Evolutionary conservation across 352 stramenopile species (phyloP).

Genomic region (Globisporangium spinosum): DNA sequence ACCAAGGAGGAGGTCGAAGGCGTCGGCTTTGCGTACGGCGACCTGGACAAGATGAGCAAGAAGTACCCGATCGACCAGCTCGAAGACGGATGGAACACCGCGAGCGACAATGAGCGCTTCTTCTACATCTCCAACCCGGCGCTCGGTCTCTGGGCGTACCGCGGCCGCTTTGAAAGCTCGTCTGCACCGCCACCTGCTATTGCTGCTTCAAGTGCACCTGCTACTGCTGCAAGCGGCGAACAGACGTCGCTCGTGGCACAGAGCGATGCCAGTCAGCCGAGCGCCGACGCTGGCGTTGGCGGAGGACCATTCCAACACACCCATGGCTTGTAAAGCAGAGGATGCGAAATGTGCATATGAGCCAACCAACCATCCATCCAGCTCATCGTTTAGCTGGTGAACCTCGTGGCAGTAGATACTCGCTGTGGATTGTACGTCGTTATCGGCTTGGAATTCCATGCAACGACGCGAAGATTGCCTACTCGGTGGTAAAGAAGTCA

Average conservation of each 20-base stretch:
- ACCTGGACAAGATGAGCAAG: conserved; percentile 80
- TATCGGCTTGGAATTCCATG: neutral
- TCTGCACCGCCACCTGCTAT: conserved; percentile 16
- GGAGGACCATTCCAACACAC: conserved; percentile 67
- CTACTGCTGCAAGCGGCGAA: neutral
- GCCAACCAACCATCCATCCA: neutral
- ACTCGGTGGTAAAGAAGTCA: too few relatives aligned
- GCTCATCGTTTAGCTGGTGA: neutral
- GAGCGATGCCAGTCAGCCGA: conserved; percentile 46
- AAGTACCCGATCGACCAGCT: conserved; percentile 83
- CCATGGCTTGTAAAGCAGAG: conserved; percentile 4
- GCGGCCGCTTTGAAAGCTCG: conserved; percentile 72
- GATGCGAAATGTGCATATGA: neutral
- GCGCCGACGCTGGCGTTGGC: conserved; percentile 66
- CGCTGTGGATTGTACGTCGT: neutral
- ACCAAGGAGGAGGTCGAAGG: conserved; percentile 90
- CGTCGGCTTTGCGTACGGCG: conserved; percentile 91
- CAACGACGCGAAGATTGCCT: neutral
- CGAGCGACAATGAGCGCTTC: conserved; percentile 79
- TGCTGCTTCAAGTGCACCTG: conserved; percentile 8
- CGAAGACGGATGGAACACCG: conserved; percentile 92
- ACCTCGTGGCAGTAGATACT: neutral
- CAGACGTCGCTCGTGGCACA: conserved; percentile 30
- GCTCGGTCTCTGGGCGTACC: conserved; percentile 93
- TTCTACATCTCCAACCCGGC: conserved; percentile 97